Base-by-base conservation (phyloP, 306 rosid genomes). In the Malus fusca region DNA sequence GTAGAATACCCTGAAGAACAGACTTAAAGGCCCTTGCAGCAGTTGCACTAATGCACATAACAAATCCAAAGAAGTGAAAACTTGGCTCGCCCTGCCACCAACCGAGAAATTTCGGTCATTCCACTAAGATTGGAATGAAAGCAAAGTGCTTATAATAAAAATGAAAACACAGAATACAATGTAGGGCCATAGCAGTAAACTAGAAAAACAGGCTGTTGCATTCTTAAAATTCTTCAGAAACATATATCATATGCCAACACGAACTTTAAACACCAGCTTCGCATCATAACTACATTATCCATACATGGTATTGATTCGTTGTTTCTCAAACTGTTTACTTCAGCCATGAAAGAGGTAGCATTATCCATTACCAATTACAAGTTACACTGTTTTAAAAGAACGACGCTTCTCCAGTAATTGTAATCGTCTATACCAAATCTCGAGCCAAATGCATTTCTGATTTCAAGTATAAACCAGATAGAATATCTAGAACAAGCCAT, bases 1-100 rank as follows among this genome's bases (percentile, higher is more conserved):
- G 94, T 64, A 95, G 87, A 83, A 95, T 88, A 77, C 97, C 87
- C 87, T 95, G 98, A 76, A 95, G 98, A 71, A 95, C 97, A 84
- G 97, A 92, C 88, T 95, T 95, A 84, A 95, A 95, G 62, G 99
- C 99, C 87, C 99, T 95, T 65, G 99, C 99, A 60, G 97, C 99
- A 21, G 99, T 95, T 66, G 99, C 99, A 66, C 93, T 84, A 64
- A 95, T 78, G 87, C 99, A 95, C 97, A 95, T 85, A n/a, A 92
- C 51, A 85, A 95, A 95, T 79, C 98, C 99, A 73, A 90, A 95
- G 74, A 87, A 74, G 84, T 95, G 98, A 83, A 95, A 95, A 37
- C 96, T 88, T 4, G 99, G 99, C 77, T 95, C 99, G 3, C 97
- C 97, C 99, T 95, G 90, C 80, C 84, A 86, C 78, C 84, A 89